A percentile compares a stretch with the other conserved stretches of the same genome.
phyloP scores from a whole-genome alignment of 345 rosid genomes.

The Eucalyptus pauciflora region DNA sequence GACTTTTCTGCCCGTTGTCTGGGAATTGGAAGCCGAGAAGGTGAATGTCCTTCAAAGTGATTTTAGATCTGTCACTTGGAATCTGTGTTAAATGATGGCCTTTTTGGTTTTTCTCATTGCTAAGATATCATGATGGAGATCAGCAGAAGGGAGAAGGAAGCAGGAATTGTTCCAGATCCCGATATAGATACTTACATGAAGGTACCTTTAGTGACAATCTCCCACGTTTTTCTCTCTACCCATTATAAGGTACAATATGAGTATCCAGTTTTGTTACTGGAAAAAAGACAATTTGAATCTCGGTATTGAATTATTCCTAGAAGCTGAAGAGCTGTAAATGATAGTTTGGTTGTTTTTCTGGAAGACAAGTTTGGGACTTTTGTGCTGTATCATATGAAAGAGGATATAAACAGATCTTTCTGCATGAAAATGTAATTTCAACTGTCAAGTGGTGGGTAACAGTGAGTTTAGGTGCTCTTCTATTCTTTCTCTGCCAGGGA shows the following conservation, averaged over 20 bases:
- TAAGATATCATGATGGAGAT: slow-evolving; percentile 31
- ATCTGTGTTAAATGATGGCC: neutral
- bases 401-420: neutral
- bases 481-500: neutral
- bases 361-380: neutral
- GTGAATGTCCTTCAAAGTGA: neutral
- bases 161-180: slow-evolving; percentile 31
- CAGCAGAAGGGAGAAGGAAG: slow-evolving; percentile 32
- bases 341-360: neutral
- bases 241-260: neutral
- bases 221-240: neutral
- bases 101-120: neutral
- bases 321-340: neutral
- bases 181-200: slow-evolving; percentile 36
- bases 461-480: neutral
- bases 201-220: slow-evolving; percentile 2
- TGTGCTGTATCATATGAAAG: neutral
- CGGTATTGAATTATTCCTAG: neutral
- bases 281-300: neutral
- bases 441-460: neutral
- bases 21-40: slow-evolving; percentile 20
- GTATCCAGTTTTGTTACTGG: neutral
- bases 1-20: slow-evolving; percentile 11
- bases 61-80: neutral
- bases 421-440: neutral